These are phyloP conservation scores for Lyophyllum semitale DNA, from an alignment of 768 basidiomycete genomes.

Conservation along the genomic window DNA sequence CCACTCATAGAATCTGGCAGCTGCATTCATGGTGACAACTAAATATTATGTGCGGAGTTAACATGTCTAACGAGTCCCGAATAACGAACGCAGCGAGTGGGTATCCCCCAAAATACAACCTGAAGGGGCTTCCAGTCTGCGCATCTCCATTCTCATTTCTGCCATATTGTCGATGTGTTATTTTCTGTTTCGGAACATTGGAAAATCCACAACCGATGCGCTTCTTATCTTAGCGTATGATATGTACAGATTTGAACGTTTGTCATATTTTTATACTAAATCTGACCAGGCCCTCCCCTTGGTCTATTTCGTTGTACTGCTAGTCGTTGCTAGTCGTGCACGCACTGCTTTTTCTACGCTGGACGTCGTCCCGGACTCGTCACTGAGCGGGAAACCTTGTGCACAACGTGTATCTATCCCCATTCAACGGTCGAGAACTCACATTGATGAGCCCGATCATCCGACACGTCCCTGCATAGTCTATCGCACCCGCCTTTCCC, in stretches of 20 bases:
- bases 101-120: slow-evolving; percentile 11
- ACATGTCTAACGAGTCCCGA: slow-evolving; percentile 22
- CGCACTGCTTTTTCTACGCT: not conserved
- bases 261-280: not conserved
- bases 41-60: slow-evolving; percentile 9
- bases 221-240: not conserved
- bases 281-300: not conserved
- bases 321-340: not conserved
- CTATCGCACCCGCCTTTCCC: not conserved
- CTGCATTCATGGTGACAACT: slow-evolving; percentile 13
- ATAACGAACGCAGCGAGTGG: slow-evolving; percentile 23
- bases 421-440: not conserved
- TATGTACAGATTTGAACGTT: not conserved
- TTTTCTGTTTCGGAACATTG: not conserved
- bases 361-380: not conserved
- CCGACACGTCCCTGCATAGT: not conserved
- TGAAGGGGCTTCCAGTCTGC: not conserved
- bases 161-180: not conserved
- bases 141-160: slow-evolving; percentile 15
- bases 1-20: not conserved
- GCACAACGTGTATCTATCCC: not conserved
- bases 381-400: not conserved
- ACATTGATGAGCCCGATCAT: not conserved
- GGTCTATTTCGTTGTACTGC: not conserved
- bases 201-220: not conserved